Percentiles rank a stretch among this genome's conserved stretches.
Conservation (phyloP, 2,329 filamentous ascomycete species). For the Pseudonectria buxi region DNA sequence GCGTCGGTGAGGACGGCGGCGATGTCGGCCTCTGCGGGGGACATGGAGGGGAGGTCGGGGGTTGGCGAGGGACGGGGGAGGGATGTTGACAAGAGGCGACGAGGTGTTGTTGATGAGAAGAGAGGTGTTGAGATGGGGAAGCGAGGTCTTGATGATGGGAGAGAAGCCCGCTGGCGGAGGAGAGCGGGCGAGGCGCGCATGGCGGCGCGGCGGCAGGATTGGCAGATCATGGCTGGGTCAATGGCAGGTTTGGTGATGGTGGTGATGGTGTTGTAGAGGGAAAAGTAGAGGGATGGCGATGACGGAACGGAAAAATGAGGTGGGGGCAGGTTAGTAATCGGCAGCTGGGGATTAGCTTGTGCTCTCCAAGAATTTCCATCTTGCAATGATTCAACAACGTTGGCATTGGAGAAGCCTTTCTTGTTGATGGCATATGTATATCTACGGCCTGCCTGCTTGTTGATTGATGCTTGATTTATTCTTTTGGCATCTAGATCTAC, state of each 20-base stretch:
- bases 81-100: conserved; percentile 1
- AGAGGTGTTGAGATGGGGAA: too few relatives aligned
- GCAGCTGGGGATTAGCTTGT: conserved; percentile 8
- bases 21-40: conserved; percentile 51
- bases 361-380: too few relatives aligned
- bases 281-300: conserved; percentile 3
- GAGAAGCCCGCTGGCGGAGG: too few relatives aligned
- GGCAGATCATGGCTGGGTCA: conserved; percentile 17
- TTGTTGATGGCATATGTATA: too few relatives aligned
- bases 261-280: conserved; percentile 2
- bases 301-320: conserved; percentile 8
- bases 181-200: conserved; percentile 14
- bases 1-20: conserved; percentile 46
- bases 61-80: conserved; percentile 6
- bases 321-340: conserved; percentile 20
- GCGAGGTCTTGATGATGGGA: too few relatives aligned
- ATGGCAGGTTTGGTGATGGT: not conserved
- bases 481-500: too few relatives aligned
- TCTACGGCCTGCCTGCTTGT: too few relatives aligned
- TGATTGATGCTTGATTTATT: too few relatives aligned
- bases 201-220: conserved; percentile 18
- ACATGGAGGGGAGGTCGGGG: conserved; percentile 27
- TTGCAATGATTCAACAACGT: too few relatives aligned
- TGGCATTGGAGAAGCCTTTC: too few relatives aligned
- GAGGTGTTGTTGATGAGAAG: conserved; percentile 7